Base-by-base conservation (phyloP, 2,329 filamentous ascomycete genomes). In the Colletotrichum lini region DNA sequence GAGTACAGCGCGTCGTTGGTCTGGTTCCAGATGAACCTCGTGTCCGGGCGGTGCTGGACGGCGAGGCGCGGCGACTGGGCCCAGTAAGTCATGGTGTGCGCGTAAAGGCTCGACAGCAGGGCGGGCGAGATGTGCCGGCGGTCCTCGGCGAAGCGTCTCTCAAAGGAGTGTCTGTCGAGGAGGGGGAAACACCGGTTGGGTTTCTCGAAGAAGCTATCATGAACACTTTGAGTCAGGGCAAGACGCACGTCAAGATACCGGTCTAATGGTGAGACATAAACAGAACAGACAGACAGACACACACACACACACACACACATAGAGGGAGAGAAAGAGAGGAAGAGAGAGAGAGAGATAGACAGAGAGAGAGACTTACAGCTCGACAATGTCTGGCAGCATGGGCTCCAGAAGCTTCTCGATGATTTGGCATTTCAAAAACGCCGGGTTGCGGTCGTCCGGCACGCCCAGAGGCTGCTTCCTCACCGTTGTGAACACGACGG, bases 131-230 rank as follows among this genome's bases (percentile, higher is more conserved):
- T 84, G 12, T 84, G 81, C 12, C 85, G 82, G 67, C 85, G 85
- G 42, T 82, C 78, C 7, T 80, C 78, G 0, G 77, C 80, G 66
- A 86, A 87, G 26, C 86, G 85, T 13, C 82, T 81, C 70, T 85
- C 82, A 66, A 91, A 89, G 0, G 84, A 83, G 3, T 82, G 78
- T 53, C 89, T 86, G 70, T 92, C 88, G 9, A 91, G 82, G 2
- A 92, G 80, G 0, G 90, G 90, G 70, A 91, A 88, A n/a, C 88
- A 89, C n/a, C 81, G 80, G 76, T 91, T 89, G 49, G 88, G 85
- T 65, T 87, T 84, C 42, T 84, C 80, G 67, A 90, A 86, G 75
- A 90, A 90, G 42, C 87, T 88, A 40, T 1, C 15, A 1, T 3
- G 54, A 13, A 35, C 8, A 35, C 30, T 2, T 9, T 10, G 30